Evolutionary conservation across 2,329 filamentous ascomycete species (phyloP).

Genomic region (Orbilia javanica): DNA sequence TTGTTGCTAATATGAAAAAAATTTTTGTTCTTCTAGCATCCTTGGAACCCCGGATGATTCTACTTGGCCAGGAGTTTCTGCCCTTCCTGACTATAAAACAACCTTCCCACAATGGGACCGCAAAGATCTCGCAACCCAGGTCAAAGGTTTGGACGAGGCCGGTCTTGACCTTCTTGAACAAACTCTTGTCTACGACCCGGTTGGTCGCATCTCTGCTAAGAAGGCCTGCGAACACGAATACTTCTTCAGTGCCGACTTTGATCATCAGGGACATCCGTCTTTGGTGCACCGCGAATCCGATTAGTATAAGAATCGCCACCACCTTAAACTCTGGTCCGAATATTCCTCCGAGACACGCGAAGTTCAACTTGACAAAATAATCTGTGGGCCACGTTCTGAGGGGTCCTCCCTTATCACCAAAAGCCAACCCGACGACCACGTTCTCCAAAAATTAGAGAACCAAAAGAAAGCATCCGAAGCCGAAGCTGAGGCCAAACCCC

Average conservation of each 20-base stretch:
- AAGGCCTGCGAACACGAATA: constrained; percentile 86
- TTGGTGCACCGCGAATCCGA: constrained; percentile 55
- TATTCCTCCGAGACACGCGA: constrained; percentile 28
- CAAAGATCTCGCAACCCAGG: constrained; percentile 75
- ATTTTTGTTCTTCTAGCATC: constrained; percentile 69
- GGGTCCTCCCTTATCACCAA: not conserved
- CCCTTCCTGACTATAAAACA: constrained; percentile 91
- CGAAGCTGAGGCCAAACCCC: not conserved
- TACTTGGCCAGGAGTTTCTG: constrained; percentile 91
- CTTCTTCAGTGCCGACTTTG: constrained; percentile 70
- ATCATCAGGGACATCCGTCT: constrained; percentile 58
- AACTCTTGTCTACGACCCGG: constrained; percentile 88
- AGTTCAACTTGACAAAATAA: constrained; percentile 25
- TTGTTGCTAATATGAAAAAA: not conserved
- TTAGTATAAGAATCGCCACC: constrained; percentile 51
- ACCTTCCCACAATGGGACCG: constrained; percentile 92
- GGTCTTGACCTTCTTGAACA: constrained; percentile 77
- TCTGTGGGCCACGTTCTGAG: constrained; percentile 10
- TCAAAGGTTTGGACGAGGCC: constrained; percentile 78
- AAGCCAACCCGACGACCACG: not conserved
- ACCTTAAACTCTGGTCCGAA: constrained; percentile 25
- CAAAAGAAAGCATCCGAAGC: constrained; percentile 29
- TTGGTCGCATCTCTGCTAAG: constrained; percentile 88
- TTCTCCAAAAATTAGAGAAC: constrained; percentile 2
- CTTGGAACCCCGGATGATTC: constrained; percentile 86